Conservation (phyloP, 2,329 filamentous ascomycete genomes). For the Colletotrichum eremochloae region DNA sequence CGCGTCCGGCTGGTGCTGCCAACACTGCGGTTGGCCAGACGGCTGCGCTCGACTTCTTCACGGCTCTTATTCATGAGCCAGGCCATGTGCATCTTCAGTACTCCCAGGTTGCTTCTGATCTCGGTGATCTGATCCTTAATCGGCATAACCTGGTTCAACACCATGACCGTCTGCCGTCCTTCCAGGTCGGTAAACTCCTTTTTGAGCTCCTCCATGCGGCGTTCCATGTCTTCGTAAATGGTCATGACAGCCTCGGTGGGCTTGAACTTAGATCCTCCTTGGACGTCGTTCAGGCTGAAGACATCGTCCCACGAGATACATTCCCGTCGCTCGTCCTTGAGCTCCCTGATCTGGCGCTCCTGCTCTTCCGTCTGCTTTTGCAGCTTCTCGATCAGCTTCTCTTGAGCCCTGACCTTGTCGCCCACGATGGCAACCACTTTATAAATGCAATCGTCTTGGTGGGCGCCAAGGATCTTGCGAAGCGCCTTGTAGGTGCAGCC, state of each 20-base stretch:
- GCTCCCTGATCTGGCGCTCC: slow-evolving; percentile 52
- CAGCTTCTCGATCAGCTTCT: slow-evolving; percentile 61
- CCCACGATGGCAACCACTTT: slow-evolving; percentile 65
- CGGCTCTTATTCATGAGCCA: slow-evolving; percentile 68
- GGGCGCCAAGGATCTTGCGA: slow-evolving; percentile 58
- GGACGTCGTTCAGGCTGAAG: slow-evolving; percentile 35
- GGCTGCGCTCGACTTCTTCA: slow-evolving; percentile 56
- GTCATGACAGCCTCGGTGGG: slow-evolving; percentile 43
- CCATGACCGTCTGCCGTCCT: slow-evolving; percentile 70
- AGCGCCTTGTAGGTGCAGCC: slow-evolving; percentile 60
- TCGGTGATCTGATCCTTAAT: slow-evolving; percentile 74
- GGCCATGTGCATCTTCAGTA: slow-evolving; percentile 71
- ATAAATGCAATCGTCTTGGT: slow-evolving; percentile 64
- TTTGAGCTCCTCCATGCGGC: slow-evolving; percentile 67
- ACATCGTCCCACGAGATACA: slow-evolving; percentile 41
- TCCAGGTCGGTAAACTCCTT: slow-evolving; percentile 70
- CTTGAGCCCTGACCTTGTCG: slow-evolving; percentile 61
- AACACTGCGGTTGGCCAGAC: slow-evolving; percentile 46
- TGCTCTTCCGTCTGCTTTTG: slow-evolving; percentile 52
- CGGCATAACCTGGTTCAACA: slow-evolving; percentile 72
- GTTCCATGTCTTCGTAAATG: slow-evolving; percentile 44
- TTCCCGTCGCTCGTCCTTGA: slow-evolving; percentile 46
- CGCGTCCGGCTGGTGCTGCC: slow-evolving; percentile 45
- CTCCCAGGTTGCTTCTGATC: slow-evolving; percentile 68
- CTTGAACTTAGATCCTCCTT: slow-evolving; percentile 38